Conservation (phyloP, 345 rosid species). For the Kernera saxatilis region DNA sequence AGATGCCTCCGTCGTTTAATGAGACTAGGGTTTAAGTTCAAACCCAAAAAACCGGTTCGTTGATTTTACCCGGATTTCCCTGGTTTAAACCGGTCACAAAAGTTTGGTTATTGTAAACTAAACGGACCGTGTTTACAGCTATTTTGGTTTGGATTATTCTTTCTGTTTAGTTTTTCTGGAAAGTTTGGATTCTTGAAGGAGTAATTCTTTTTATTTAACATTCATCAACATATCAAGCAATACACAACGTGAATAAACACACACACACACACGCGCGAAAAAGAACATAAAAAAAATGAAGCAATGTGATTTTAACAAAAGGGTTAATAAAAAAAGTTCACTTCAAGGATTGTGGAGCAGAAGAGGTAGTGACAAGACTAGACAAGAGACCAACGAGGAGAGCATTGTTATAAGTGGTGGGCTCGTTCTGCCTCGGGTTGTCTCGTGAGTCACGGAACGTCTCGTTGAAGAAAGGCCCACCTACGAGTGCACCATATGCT, state of each 20-base stretch:
- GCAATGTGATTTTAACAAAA: constrained; percentile 1
- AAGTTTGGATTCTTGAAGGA: neutral
- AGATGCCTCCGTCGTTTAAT: neutral
- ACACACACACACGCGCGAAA: neutral
- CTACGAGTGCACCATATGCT: constrained; percentile 86
- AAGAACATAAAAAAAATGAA: neutral
- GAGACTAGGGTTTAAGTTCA: constrained; percentile 13
- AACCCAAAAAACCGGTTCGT: neutral
- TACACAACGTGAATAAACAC: constrained; percentile 13
- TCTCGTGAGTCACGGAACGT: constrained; percentile 62
- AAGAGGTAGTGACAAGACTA: constrained; percentile 85
- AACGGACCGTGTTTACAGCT: neutral
- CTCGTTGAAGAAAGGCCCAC: constrained; percentile 90
- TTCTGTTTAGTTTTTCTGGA: neutral
- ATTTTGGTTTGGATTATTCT: neutral
- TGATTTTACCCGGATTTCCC: neutral
- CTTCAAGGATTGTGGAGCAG: constrained; percentile 55
- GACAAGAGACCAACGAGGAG: constrained; percentile 83
- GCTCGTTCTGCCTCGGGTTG: constrained; percentile 83
- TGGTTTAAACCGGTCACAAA: neutral
- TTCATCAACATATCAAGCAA: constrained; percentile 16
- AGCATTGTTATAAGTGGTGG: constrained; percentile 87
- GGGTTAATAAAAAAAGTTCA: constrained; percentile 1
- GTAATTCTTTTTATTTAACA: neutral
- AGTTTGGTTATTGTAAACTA: neutral